Conservation (phyloP, 2,329 filamentous ascomycete species). For the Penicillium freii region DNA sequence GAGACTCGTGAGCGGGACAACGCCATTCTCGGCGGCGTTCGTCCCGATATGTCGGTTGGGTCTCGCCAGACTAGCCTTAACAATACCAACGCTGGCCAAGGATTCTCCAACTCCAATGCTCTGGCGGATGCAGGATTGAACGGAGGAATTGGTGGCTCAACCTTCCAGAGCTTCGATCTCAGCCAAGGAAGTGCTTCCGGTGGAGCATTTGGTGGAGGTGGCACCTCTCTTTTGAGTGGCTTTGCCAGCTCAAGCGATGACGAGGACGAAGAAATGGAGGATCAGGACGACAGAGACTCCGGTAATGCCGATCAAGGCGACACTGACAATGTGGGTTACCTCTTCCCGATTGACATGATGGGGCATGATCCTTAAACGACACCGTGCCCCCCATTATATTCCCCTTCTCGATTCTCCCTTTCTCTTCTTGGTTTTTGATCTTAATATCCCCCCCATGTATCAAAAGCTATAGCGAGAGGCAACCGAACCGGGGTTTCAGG, state of each 20-base stretch:
- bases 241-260: constrained; percentile 95
- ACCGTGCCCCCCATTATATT: constrained; percentile 6
- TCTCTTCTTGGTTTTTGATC: neutral
- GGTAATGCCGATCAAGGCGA: constrained; percentile 47
- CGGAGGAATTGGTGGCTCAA: constrained; percentile 54
- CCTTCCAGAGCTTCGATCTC: constrained; percentile 63
- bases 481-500: neutral
- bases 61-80: constrained; percentile 68
- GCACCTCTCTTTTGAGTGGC: constrained; percentile 70
- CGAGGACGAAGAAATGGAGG: constrained; percentile 89
- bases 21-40: constrained; percentile 92
- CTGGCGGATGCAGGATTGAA: constrained; percentile 80
- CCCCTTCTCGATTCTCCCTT: constrained; percentile 9
- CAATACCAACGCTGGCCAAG: constrained; percentile 56
- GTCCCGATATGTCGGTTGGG: constrained; percentile 83
- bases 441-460: neutral
- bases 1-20: constrained; percentile 96
- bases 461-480: neutral
- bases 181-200: constrained; percentile 66
- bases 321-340: constrained; percentile 66
- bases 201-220: constrained; percentile 68
- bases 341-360: constrained; percentile 60
- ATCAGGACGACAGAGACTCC: constrained; percentile 53
- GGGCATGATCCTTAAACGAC: constrained; percentile 55
- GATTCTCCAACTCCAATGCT: constrained; percentile 63